A percentile compares a stretch with the other conserved stretches of the same genome.
Evolutionary conservation across 1,284 basidiomycete genomes (phyloP).

Genomic region (Ganoderma boninense): DNA sequence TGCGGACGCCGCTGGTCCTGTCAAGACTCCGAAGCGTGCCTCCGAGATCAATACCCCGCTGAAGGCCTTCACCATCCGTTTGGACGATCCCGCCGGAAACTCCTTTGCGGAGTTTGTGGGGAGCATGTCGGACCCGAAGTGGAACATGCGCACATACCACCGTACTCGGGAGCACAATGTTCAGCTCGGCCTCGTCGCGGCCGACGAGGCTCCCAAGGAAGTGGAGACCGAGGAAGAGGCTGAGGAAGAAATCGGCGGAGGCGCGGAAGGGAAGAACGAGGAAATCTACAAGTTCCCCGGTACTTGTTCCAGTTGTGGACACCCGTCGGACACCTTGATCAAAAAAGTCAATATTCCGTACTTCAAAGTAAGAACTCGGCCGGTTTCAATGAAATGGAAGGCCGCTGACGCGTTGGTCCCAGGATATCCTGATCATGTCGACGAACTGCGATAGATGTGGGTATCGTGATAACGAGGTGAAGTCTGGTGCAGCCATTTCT

Average conservation of each 20-base stretch:
- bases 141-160: conserved; percentile 90
- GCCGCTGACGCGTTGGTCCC: background rate
- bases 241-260: conserved; percentile 45
- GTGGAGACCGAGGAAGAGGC: conserved; percentile 8
- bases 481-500: conserved; percentile 91
- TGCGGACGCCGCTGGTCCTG: conserved; percentile 31
- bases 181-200: conserved; percentile 73
- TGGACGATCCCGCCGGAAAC: conserved; percentile 96
- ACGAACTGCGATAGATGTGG: conserved; percentile 96
- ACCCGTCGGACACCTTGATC: conserved; percentile 89
- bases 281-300: conserved; percentile 94
- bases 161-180: conserved; percentile 89
- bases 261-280: conserved; percentile 61
- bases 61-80: conserved; percentile 81
- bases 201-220: conserved; percentile 50
- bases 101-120: conserved; percentile 91
- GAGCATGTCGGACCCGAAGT: conserved; percentile 88
- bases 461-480: conserved; percentile 98
- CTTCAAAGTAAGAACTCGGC: conserved; percentile 77
- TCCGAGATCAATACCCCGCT: conserved; percentile 63
- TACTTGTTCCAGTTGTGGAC: conserved; percentile 89
- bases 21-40: conserved; percentile 40
- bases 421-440: conserved; percentile 99
- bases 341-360: conserved; percentile 98
- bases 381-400: background rate